Evolutionary conservation across 202 grass and related monocot genomes (phyloP).

Genomic region (Carex arenaria): DNA sequence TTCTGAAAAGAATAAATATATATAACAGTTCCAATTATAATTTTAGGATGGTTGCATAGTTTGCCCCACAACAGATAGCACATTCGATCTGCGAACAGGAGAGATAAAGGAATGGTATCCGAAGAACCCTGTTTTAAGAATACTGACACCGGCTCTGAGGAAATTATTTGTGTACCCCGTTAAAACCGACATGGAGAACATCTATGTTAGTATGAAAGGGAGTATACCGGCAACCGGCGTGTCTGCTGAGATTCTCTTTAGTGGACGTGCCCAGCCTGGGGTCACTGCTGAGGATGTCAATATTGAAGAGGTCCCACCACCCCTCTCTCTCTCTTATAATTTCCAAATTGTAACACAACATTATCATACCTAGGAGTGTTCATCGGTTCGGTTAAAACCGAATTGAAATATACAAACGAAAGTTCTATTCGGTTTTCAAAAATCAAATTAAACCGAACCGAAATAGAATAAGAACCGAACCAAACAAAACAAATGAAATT

Average conservation of each 20-base stretch:
- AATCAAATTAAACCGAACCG: too few species aligned
- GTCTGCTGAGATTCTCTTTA: conserved; percentile 94
- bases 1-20: neutral
- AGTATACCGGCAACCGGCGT: conserved; percentile 15
- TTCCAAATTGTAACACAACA: neutral
- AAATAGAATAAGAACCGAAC: too few species aligned
- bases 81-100: conserved; percentile 80
- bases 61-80: conserved; percentile 95
- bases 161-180: conserved; percentile 71
- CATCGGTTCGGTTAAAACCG: too few species aligned
- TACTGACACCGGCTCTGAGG: conserved; percentile 74
- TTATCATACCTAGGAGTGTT: neutral
- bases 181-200: conserved; percentile 66
- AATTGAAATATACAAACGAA: too few species aligned
- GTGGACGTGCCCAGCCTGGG: conserved; percentile 81
- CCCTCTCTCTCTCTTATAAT: neutral
- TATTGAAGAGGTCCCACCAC: conserved; percentile 65
- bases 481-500: too few species aligned
- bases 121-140: conserved; percentile 83
- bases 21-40: neutral
- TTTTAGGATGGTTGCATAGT: conserved; percentile 90
- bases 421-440: too few species aligned
- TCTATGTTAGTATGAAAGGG: conserved; percentile 74
- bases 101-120: conserved; percentile 98
- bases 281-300: conserved; percentile 88